Evolutionary conservation across 352 stramenopile species (phyloP).

Genomic region (Blastocystis sp.): DNA sequence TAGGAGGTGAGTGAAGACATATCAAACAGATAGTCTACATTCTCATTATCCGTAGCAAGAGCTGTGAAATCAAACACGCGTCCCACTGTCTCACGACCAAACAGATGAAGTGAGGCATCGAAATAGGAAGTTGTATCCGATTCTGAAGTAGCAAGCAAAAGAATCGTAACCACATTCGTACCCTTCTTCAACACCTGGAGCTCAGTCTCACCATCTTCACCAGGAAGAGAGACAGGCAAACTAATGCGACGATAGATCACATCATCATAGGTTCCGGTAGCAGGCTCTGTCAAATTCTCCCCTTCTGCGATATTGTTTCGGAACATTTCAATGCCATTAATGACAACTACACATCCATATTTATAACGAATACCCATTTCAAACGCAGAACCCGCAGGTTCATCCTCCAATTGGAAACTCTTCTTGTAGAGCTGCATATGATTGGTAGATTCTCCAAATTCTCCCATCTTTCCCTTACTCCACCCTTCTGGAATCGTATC

Average conservation of each 20-base stretch:
- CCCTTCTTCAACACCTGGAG: not conserved
- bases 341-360: not conserved
- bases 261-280: not conserved
- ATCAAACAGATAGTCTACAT: not conserved
- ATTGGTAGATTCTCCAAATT: not conserved
- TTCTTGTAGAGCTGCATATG: constrained; percentile 54
- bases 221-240: not conserved
- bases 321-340: constrained; percentile 40
- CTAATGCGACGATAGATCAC: not conserved
- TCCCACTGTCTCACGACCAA: not conserved
- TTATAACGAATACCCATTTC: constrained; percentile 12
- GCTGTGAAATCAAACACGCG: constrained; percentile 12
- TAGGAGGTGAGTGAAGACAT: not conserved
- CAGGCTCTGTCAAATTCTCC: not conserved
- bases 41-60: not conserved
- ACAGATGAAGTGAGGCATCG: constrained; percentile 7
- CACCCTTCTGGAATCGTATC: not conserved
- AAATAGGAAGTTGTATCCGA: not conserved
- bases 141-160: not conserved
- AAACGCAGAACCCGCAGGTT: not conserved
- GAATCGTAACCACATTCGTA: not conserved
- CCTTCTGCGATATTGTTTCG: not conserved
- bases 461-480: constrained; percentile 29
- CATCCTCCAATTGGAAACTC: not conserved
- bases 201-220: not conserved